phyloP scores from a whole-genome alignment of 2,329 filamentous ascomycete genomes.

The Polychaeton citri region DNA sequence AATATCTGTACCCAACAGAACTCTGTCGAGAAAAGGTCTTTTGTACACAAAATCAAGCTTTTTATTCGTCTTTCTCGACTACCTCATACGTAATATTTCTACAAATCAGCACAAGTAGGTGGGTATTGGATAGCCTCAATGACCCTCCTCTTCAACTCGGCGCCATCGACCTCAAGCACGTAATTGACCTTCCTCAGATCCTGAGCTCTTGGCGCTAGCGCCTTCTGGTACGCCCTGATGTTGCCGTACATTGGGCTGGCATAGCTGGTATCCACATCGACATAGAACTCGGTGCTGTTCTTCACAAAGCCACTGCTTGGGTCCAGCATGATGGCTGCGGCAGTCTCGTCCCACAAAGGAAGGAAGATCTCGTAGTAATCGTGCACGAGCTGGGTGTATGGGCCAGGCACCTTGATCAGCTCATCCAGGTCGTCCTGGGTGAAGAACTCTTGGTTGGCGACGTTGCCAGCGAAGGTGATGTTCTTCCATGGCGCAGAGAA shows the following conservation, averaged over 20 bases:
- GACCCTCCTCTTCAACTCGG: conserved; percentile 19
- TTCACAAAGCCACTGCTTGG: conserved; percentile 22
- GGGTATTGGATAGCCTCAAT: not conserved
- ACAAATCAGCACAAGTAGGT: not conserved
- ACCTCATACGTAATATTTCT: too few relatives aligned
- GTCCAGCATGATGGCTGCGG: conserved; percentile 28
- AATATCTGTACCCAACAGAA: too few relatives aligned
- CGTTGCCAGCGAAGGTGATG: conserved; percentile 32
- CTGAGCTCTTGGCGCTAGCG: conserved; percentile 21
- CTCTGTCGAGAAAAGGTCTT: too few relatives aligned
- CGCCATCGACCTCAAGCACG: conserved; percentile 25
- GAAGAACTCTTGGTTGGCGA: conserved; percentile 34
- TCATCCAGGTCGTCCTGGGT: conserved; percentile 27
- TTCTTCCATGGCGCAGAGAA: conserved; percentile 35
- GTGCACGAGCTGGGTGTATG: conserved; percentile 26
- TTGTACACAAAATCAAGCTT: too few relatives aligned
- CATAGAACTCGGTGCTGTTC: conserved; percentile 27
- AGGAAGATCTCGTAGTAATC: conserved; percentile 27
- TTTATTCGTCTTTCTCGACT: too few relatives aligned
- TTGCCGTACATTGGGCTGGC: conserved; percentile 29
- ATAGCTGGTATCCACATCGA: conserved; percentile 31
- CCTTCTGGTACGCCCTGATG: conserved; percentile 30
- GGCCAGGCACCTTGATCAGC: conserved; percentile 23
- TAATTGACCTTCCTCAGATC: conserved; percentile 27
- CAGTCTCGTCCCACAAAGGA: conserved; percentile 36